Base-by-base conservation (phyloP, 306 rosid genomes). In the Acacia acuminata region DNA sequence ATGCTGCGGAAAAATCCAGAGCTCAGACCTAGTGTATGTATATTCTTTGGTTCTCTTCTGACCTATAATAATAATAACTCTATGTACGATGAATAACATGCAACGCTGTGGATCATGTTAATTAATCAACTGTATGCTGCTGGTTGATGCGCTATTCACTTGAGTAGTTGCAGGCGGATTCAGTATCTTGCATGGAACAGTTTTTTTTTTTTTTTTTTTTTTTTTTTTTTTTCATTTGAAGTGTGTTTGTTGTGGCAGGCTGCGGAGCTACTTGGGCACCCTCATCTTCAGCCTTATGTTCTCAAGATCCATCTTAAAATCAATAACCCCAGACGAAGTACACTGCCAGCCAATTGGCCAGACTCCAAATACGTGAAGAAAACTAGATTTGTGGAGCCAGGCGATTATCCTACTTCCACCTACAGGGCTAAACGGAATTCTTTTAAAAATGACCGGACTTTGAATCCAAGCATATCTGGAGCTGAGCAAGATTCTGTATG, bases 1-100 rank as follows among this genome's bases (percentile, higher is more conserved):
- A 92, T 96, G 99, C 93, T 96, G 89, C 98, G 99, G 84, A 96
- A 91, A 89, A 96, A 94, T 86, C 98, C 99, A 30, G 98, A 96
- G 90, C 92, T 92, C 79, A 91, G 99, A 77, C 98, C 99, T 70
- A 92, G 96, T 85, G 99, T 96, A 94, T 38, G 99, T 90, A 81
- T 75, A 81, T 61, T 61, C 34, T 24, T 11, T 61, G 19, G 76
- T 76, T 83, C 79, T 85, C 82, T 82, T 79, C 79, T 80, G 66
- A 44, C 66, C 43, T 77, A 77, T 63, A 77, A 78, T 78, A 74
- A 68, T 48, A 48, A 61, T 76, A 78, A 61, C 61, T 73, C 47
- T 74, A 67, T 87, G 38, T 40, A 61, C 19, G 13, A 19, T 56
- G 67, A 51, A 32, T 73, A 71, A 20, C 14, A 60, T 73, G 83